Evolutionary conservation across 1,284 basidiomycete genomes (phyloP).

Genomic region (Papiliotrema flavescens): DNA sequence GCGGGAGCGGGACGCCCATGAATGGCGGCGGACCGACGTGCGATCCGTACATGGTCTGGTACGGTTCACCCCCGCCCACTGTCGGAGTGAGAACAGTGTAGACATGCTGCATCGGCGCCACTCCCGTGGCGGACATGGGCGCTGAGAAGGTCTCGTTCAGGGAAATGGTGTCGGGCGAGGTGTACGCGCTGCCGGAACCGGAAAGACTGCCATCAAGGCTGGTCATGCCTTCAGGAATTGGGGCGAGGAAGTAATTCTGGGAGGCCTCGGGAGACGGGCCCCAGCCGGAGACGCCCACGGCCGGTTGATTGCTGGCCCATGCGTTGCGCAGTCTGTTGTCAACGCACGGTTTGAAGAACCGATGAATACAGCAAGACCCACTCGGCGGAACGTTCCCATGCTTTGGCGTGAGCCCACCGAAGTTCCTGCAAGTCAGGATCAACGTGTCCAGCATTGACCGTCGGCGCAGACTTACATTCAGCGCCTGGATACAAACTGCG

Average conservation of each 20-base stretch:
- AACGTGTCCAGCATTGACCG: background rate
- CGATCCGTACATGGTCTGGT: too few species aligned
- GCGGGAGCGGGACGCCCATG: too few species aligned
- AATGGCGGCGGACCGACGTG: too few species aligned
- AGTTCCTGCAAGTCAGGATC: slow-evolving; percentile 53
- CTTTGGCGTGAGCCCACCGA: slow-evolving; percentile 73
- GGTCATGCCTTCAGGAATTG: background rate
- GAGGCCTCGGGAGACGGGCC: background rate
- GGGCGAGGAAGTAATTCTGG: background rate
- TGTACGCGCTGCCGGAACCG: background rate
- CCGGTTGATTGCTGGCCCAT: too few species aligned
- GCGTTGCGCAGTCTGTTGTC: too few species aligned
- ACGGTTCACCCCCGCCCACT: too few species aligned
- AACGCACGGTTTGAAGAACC: too few species aligned
- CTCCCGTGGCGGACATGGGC: too few species aligned
- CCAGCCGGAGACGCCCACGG: too few species aligned
- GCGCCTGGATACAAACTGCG: slow-evolving; percentile 63
- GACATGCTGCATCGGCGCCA: too few species aligned
- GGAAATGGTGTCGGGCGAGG: background rate
- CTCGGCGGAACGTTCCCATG: slow-evolving; percentile 57
- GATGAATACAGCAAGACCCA: slow-evolving; percentile 17
- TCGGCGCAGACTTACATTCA: slow-evolving; percentile 55
- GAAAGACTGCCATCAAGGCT: background rate
- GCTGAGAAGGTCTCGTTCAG: too few species aligned
- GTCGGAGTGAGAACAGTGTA: too few species aligned